phyloP scores from a whole-genome alignment of 345 rosid genomes.

The Kernera saxatilis region DNA sequence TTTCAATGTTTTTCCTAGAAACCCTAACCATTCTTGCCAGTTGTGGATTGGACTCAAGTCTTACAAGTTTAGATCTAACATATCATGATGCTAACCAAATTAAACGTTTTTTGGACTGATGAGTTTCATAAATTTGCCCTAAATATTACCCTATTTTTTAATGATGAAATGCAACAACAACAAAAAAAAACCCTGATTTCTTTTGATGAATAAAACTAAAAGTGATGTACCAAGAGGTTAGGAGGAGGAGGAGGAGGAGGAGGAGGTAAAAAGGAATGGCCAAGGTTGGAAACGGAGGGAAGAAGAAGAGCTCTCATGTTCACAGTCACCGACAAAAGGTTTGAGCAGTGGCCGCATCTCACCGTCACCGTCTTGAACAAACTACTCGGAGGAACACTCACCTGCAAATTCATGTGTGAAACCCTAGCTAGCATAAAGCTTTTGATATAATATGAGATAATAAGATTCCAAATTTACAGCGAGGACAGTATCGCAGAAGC shows the following conservation, averaged over 20 bases:
- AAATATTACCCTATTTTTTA: background rate
- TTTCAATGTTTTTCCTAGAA: background rate
- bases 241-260: constrained; percentile 25
- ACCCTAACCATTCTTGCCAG: background rate
- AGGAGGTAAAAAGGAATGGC: constrained; percentile 60
- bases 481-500: constrained; percentile 89
- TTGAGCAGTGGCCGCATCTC: constrained; percentile 93
- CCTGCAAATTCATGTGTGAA: constrained; percentile 37
- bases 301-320: constrained; percentile 65
- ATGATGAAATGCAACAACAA: background rate
- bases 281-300: constrained; percentile 64
- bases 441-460: background rate
- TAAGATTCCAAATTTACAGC: constrained; percentile 45
- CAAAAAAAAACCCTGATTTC: background rate
- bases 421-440: background rate
- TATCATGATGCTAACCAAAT: background rate
- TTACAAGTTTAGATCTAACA: background rate
- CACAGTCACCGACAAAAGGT: constrained; percentile 61
- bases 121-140: background rate
- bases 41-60: background rate
- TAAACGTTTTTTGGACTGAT: background rate
- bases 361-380: constrained; percentile 91
- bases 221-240: constrained; percentile 6
- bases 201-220: background rate
- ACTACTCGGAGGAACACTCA: constrained; percentile 87